Conservation (phyloP, 306 rosid species). For the Sechiopsis laciniata region DNA sequence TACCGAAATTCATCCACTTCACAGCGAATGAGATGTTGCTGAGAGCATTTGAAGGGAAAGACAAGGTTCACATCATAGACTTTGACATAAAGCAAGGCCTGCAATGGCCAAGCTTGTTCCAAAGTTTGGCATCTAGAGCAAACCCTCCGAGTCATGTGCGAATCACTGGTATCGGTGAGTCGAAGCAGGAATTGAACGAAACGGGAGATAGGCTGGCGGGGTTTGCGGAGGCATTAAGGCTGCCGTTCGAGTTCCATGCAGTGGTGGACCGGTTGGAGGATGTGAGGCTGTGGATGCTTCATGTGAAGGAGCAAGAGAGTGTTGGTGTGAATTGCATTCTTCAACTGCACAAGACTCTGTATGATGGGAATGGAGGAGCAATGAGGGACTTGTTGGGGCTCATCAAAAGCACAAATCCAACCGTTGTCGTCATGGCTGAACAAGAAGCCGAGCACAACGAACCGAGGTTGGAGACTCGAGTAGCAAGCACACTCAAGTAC, state of each 20-base stretch:
- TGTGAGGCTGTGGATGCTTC: conserved; percentile 98
- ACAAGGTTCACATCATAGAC: conserved; percentile 89
- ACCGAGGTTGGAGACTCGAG: conserved; percentile 51
- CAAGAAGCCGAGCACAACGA: conserved; percentile 83
- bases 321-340: conserved; percentile 74
- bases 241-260: conserved; percentile 87
- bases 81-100: conserved; percentile 89
- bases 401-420: conserved; percentile 76
- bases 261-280: conserved; percentile 96
- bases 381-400: conserved; percentile 72
- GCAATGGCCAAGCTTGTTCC: conserved; percentile 95
- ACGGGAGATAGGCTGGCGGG: conserved; percentile 88
- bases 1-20: conserved; percentile 85
- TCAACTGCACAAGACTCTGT: conserved; percentile 82
- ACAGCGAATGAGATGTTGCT: conserved; percentile 80
- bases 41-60: conserved; percentile 94
- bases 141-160: conserved; percentile 86
- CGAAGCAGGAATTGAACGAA: conserved; percentile 82
- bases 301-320: conserved; percentile 81
- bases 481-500: conserved; percentile 55
- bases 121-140: conserved; percentile 70
- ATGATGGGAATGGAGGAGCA: conserved; percentile 60
- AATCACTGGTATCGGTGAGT: conserved; percentile 87
- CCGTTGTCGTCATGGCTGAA: conserved; percentile 57
- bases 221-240: conserved; percentile 67